Conservation (phyloP, 1,284 basidiomycete species). For the Trametes sp. region DNA sequence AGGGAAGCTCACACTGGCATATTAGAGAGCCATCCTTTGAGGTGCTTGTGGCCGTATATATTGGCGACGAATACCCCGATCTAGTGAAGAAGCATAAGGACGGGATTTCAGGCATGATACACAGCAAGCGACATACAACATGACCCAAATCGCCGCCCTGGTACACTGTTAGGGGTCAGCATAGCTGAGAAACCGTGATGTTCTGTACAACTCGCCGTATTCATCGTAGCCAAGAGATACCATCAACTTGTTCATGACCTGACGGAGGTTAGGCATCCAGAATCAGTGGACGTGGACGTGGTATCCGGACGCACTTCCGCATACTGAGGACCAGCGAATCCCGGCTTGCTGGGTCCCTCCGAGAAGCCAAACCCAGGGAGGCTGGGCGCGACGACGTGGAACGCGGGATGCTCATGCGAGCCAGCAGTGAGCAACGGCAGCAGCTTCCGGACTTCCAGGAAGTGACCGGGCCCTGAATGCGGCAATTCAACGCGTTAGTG, state of each 20-base stretch:
- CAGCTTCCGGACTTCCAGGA: conserved; percentile 43
- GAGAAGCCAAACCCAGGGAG: conserved; percentile 46
- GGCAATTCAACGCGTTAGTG: no score
- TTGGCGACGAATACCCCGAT: not conserved
- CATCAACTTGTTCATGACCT: conserved; percentile 1
- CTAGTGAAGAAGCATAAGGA: not conserved
- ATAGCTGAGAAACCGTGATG: no score
- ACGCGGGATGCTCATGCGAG: conserved; percentile 33
- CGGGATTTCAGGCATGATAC: not conserved
- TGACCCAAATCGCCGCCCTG: conserved; percentile 1
- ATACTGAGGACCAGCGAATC: conserved; percentile 42
- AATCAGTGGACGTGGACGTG: not conserved
- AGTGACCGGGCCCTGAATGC: conserved; percentile 48
- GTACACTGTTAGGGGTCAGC: not conserved
- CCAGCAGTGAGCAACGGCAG: conserved; percentile 20
- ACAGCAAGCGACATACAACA: not conserved
- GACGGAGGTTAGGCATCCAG: no score
- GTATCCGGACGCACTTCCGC: conserved; percentile 28
- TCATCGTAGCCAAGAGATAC: not conserved
- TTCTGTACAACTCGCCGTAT: not conserved
- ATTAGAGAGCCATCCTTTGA: conserved; percentile 20
- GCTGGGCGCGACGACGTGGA: conserved; percentile 49
- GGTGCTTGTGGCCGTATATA: conserved; percentile 9
- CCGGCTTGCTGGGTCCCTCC: conserved; percentile 36
- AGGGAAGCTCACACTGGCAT: not conserved